phyloP scores from a whole-genome alignment of 345 rosid genomes.

The Brassica cretica region DNA sequence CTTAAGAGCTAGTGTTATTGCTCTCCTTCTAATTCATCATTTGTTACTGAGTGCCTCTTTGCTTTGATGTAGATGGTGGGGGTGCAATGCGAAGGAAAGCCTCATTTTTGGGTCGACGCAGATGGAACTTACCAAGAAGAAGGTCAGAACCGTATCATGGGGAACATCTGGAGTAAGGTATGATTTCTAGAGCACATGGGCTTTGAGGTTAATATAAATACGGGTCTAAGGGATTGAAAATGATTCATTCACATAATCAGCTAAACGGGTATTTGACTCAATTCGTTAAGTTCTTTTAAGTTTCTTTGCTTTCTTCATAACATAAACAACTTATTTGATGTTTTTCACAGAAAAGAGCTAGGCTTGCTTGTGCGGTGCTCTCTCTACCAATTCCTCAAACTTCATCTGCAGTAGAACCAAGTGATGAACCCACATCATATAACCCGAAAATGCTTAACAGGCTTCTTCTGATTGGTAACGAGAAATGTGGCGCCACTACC shows the following conservation, averaged over 20 bases:
- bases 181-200: constrained; percentile 17
- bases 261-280: no score
- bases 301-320: background rate
- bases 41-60: background rate
- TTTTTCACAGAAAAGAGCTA: constrained; percentile 50
- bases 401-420: constrained; percentile 41
- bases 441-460: constrained; percentile 45
- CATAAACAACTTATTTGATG: background rate
- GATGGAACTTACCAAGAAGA: constrained; percentile 78
- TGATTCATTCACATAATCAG: no score
- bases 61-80: constrained; percentile 49
- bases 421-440: constrained; percentile 9
- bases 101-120: constrained; percentile 62
- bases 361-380: constrained; percentile 45
- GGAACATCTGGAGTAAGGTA: constrained; percentile 74
- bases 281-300: no score
- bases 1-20: constrained; percentile 4
- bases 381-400: constrained; percentile 67
- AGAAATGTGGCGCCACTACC: constrained; percentile 82
- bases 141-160: constrained; percentile 59
- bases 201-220: background rate
- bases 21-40: background rate
- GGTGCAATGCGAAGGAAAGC: constrained; percentile 72
- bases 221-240: no score
- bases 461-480: constrained; percentile 71